Conservation (phyloP, 2,329 filamentous ascomycete genomes). For the Diaporthe ampelina region DNA sequence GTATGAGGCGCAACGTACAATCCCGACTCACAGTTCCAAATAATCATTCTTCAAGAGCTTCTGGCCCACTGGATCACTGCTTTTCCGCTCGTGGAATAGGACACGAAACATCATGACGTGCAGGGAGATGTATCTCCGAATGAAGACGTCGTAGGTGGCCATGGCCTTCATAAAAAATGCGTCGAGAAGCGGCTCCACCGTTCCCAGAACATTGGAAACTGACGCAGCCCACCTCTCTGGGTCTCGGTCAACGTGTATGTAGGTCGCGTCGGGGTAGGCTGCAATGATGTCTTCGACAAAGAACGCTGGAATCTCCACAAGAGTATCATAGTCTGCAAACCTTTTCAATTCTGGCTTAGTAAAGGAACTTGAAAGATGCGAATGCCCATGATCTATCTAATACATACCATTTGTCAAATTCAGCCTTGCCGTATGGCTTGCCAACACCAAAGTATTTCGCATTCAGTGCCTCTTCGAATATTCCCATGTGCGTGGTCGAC, state of each 20-base stretch:
- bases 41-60: constrained; percentile 12
- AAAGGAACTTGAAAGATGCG: too few species aligned
- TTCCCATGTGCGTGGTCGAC: constrained; percentile 45
- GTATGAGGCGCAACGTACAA: neutral
- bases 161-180: constrained; percentile 31
- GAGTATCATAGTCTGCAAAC: constrained; percentile 40
- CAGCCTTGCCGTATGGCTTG: constrained; percentile 51
- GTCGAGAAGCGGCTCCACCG: constrained; percentile 1
- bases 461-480: constrained; percentile 49
- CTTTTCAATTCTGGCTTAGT: too few species aligned
- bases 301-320: constrained; percentile 51
- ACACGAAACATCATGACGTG: constrained; percentile 45
- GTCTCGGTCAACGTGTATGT: constrained; percentile 53
- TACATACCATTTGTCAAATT: constrained; percentile 58
- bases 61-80: neutral
- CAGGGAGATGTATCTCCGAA: constrained; percentile 45
- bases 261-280: constrained; percentile 53
- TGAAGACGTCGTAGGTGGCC: constrained; percentile 26
- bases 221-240: too few species aligned
- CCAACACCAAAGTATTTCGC: constrained; percentile 48
- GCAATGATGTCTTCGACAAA: constrained; percentile 50
- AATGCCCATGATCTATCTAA: too few species aligned
- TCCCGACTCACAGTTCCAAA: neutral
- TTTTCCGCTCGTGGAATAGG: constrained; percentile 6
- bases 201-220: neutral